phyloP scores from a whole-genome alignment of 192 early-diverging fungal genomes.

The Mortierella claussenii region DNA sequence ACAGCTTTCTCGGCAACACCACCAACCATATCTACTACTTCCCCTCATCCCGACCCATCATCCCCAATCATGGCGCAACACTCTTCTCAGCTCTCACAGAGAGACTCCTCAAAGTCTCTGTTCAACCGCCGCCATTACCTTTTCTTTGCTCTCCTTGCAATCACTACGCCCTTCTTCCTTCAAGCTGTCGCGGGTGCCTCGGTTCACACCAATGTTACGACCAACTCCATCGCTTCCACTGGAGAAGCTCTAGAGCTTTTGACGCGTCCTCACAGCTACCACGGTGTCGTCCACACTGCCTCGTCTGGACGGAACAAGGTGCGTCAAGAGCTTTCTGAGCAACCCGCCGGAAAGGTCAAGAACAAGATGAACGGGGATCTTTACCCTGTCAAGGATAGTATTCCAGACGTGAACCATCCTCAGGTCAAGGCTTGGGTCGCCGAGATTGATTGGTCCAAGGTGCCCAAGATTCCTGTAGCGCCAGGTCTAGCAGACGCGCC shows the following conservation, averaged over 20 bases:
- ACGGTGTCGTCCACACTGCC: constrained; percentile 19
- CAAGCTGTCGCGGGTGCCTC: not conserved
- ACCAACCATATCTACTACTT: too few species aligned
- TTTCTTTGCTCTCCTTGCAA: constrained; percentile 7
- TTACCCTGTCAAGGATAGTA: constrained; percentile 36
- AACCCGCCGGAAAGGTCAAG: not conserved
- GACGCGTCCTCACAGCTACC: constrained; percentile 24
- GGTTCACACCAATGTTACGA: not conserved
- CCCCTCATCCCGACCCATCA: not conserved
- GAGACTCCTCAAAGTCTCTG: not conserved
- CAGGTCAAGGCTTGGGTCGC: constrained; percentile 43
- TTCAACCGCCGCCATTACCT: constrained; percentile 6
- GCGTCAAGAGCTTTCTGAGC: not conserved
- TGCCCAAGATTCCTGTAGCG: constrained; percentile 46
- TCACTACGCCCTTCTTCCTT: constrained; percentile 6
- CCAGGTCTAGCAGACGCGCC: constrained; percentile 16
- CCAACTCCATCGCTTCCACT: not conserved
- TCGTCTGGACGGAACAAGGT: not conserved
- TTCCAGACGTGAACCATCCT: constrained; percentile 51
- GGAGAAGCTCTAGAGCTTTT: constrained; percentile 6
- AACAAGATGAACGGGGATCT: constrained; percentile 12
- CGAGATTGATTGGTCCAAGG: constrained; percentile 47
- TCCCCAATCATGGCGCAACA: not conserved
- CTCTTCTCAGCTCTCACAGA: too few species aligned
- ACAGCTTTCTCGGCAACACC: too few species aligned